Evolutionary conservation across 2,329 filamentous ascomycete species (phyloP).

Genomic region (Botrytis sinoallii): DNA sequence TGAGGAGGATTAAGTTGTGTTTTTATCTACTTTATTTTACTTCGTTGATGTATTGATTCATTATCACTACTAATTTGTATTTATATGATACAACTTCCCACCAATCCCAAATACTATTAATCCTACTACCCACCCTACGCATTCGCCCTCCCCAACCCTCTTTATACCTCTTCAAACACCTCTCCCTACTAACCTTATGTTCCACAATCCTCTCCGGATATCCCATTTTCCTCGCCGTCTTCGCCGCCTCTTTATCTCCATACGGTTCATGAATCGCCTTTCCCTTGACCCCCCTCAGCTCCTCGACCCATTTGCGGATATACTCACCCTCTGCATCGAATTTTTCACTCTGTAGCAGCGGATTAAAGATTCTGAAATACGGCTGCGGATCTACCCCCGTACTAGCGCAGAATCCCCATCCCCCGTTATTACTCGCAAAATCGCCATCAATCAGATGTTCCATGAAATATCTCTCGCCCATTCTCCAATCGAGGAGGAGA

Average conservation of each 20-base stretch:
- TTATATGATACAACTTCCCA: background rate
- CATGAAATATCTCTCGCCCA: conserved; percentile 82
- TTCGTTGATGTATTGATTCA: no score
- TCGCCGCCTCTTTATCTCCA: conserved; percentile 61
- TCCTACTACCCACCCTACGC: background rate
- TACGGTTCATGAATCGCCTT: conserved; percentile 82
- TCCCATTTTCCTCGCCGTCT: conserved; percentile 58
- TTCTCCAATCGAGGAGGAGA: conserved; percentile 77
- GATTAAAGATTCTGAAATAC: conserved; percentile 90
- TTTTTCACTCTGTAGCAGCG: conserved; percentile 77
- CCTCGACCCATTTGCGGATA: conserved; percentile 78
- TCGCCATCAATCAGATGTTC: conserved; percentile 50
- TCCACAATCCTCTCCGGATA: conserved; percentile 76
- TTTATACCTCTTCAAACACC: conserved; percentile 69
- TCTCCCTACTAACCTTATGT: conserved; percentile 66
- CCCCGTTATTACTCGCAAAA: conserved; percentile 39
- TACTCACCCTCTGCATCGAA: conserved; percentile 78
- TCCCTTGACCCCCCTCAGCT: conserved; percentile 61
- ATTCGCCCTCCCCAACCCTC: conserved; percentile 50
- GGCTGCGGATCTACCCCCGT: conserved; percentile 82
- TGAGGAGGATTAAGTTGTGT: background rate
- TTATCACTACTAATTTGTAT: no score
- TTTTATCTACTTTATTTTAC: background rate
- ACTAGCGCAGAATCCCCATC: conserved; percentile 51
- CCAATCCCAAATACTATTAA: no score